Percentiles rank a stretch among this genome's conserved stretches.
These are phyloP conservation scores for Catharanthus roseus DNA, from an alignment of 257 asterid genomes.

Conservation along the genomic window DNA sequence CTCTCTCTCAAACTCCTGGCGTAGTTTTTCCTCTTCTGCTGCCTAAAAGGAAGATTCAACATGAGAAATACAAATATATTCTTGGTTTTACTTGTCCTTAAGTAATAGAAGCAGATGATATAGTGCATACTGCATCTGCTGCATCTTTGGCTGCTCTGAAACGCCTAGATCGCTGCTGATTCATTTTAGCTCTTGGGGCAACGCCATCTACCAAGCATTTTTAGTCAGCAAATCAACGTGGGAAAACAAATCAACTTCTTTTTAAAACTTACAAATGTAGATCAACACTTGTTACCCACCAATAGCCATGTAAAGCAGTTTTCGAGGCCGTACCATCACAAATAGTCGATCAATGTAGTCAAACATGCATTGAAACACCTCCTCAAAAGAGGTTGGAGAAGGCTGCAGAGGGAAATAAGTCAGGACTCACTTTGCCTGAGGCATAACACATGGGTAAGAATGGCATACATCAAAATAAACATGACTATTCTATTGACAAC, in stretches of 20 bases:
- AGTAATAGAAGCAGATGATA: slow-evolving; percentile 1
- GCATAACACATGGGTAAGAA: neutral
- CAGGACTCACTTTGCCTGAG: neutral
- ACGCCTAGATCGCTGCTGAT: slow-evolving; percentile 95
- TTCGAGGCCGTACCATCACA: slow-evolving; percentile 91
- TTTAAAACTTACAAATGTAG: neutral
- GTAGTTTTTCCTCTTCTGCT: slow-evolving; percentile 81
- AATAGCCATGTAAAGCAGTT: slow-evolving; percentile 88
- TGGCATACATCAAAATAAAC: neutral
- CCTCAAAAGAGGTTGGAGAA: slow-evolving; percentile 85
- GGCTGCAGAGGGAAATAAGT: slow-evolving; percentile 59
- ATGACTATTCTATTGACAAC: neutral
- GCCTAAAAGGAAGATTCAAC: slow-evolving; percentile 44
- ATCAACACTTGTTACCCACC: slow-evolving; percentile 52
- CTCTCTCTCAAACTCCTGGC: slow-evolving; percentile 80
- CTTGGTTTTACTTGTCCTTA: neutral
- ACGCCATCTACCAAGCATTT: slow-evolving; percentile 66
- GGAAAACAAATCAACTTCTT: neutral
- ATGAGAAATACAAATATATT: neutral
- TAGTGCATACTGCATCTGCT: slow-evolving; percentile 63
- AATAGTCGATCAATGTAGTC: slow-evolving; percentile 93
- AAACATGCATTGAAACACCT: slow-evolving; percentile 87
- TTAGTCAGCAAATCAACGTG: slow-evolving; percentile 12
- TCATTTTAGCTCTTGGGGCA: slow-evolving; percentile 99
- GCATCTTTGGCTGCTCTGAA: slow-evolving; percentile 98